A percentile compares a stretch with the other conserved stretches of the same genome.
phyloP scores from a whole-genome alignment of 202 grass and related monocot species.

The Hordeum pubiflorum region DNA sequence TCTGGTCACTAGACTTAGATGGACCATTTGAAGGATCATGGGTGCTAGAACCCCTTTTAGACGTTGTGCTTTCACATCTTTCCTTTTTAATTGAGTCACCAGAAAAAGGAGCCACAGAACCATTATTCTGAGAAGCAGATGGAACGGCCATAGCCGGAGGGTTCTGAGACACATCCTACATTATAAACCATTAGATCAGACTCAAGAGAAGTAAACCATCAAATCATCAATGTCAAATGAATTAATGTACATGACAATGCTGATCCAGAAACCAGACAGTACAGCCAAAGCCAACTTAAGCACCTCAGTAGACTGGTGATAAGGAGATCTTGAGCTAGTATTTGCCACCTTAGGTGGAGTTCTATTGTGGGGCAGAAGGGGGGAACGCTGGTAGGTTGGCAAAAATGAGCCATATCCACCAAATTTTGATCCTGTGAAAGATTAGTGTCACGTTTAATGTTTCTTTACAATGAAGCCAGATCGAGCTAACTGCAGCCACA shows the following conservation, averaged over 20 bases:
- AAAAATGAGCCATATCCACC: slow-evolving; percentile 99
- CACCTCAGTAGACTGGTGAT: slow-evolving; percentile 60
- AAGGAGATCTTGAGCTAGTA: slow-evolving; percentile 56
- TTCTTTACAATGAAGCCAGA: slow-evolving; percentile 27
- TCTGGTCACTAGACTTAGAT: slow-evolving; percentile 51
- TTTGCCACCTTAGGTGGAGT: slow-evolving; percentile 49
- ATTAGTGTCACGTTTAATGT: slow-evolving; percentile 21
- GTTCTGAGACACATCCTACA: slow-evolving; percentile 52
- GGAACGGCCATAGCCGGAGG: slow-evolving; percentile 34
- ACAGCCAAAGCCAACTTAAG: slow-evolving; percentile 36
- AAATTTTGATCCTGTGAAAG: slow-evolving; percentile 79
- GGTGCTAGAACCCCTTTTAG: slow-evolving; percentile 28
- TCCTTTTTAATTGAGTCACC: slow-evolving; percentile 48
- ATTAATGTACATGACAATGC: slow-evolving; percentile 13
- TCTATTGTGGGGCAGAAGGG: slow-evolving; percentile 60
- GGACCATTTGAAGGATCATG: slow-evolving; percentile 41
- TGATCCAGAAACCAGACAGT: slow-evolving; percentile 15
- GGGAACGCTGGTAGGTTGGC: slow-evolving; percentile 82
- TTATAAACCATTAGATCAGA: slow-evolving; percentile 10
- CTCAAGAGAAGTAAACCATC: not conserved
- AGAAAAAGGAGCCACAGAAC: slow-evolving; percentile 16
- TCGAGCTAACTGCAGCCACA: slow-evolving; percentile 2
- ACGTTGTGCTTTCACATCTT: slow-evolving; percentile 22
- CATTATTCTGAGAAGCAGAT: slow-evolving; percentile 48
- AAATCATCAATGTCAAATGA: slow-evolving; percentile 29